A percentile compares a stretch with the other conserved stretches of the same genome.
phyloP scores from a whole-genome alignment of 495 filamentous ascomycete genomes.

The Parachaetomium inaequale region DNA sequence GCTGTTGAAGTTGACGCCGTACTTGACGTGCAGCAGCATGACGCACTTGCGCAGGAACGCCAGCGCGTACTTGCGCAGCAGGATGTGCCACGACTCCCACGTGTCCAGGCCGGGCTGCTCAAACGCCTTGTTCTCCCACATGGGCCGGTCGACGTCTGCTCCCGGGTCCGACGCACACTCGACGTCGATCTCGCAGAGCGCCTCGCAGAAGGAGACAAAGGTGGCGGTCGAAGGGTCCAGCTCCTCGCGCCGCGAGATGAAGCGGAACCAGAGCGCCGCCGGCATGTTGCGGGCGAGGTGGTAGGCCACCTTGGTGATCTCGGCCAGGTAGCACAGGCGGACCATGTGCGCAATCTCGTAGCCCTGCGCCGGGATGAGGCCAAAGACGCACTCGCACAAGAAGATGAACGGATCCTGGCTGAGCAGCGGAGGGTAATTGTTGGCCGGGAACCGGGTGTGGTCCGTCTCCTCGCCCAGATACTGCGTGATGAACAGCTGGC shows the following conservation, averaged over 20 bases:
- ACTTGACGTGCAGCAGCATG: constrained; percentile 81
- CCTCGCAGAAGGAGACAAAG: constrained; percentile 44
- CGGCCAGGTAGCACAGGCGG: constrained; percentile 85
- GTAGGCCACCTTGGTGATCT: constrained; percentile 74
- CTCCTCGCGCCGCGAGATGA: constrained; percentile 33
- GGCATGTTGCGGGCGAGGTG: constrained; percentile 47
- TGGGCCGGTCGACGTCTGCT: constrained; percentile 6
- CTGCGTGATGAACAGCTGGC: constrained; percentile 67
- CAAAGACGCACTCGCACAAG: constrained; percentile 71
- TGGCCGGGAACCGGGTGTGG: constrained; percentile 31
- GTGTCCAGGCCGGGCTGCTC: constrained; percentile 42
- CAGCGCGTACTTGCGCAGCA: constrained; percentile 76
- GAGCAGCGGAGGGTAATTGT: constrained; percentile 64
- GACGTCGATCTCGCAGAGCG: constrained; percentile 34
- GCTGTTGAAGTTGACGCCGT: constrained; percentile 81
- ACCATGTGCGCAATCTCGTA: constrained; percentile 80
- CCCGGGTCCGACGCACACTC: constrained; percentile 17
- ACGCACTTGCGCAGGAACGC: constrained; percentile 82
- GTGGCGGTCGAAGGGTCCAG: constrained; percentile 38
- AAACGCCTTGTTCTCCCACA: constrained; percentile 39
- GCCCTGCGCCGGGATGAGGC: constrained; percentile 44
- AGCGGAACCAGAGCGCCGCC: constrained; percentile 37
- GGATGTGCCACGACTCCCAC: constrained; percentile 41
- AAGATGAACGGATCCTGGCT: constrained; percentile 80
- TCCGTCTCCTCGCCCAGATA: constrained; percentile 39